Base-by-base conservation (phyloP, 2,329 filamentous ascomycete species). In the Exophiala sideris region DNA sequence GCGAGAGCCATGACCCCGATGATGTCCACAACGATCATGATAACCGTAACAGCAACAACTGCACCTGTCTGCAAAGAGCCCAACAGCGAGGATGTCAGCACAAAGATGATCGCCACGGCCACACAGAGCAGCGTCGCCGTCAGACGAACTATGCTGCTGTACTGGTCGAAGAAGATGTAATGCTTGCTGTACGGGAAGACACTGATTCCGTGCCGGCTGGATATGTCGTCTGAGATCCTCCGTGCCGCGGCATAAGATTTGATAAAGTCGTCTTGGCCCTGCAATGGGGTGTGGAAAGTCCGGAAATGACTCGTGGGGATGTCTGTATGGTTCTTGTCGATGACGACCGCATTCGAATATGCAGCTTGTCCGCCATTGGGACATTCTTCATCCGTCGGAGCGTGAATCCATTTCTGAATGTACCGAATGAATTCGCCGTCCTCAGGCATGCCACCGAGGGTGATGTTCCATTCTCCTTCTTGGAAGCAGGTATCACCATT, bases 131-230 rank as follows among this genome's bases (percentile, higher is more conserved):
- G 82, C 0, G 86, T 83, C 1, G 81, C 86, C 0, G 92, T 91
- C 3, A 97, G 79, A 9, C 81, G 79, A 16, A 95, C 84, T 57
- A 99, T 97, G 54, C 82, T 83, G 5, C 89, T 81, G 67, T 99
- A 99, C 69, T 97, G 94, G 68, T 99, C 94, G 69, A 99, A 99
- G 81, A 97, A 99, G 69, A 99, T 91, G 76, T 99, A 99, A 70
- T 96, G 96, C 57, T 96, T 86, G 63, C 89, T 95, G 75, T 99
- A 99, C 0, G 94, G 90, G 79, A 99, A 99, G 2, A 99, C 86
- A 20, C 94, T 85, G 18, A 89, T 83, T 4, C 85, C 82, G 3
- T 91, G 91, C 48, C 80, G 78, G 49, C 81, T 72, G 11, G 80
- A 86, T 48, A 99, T 85, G 24, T 88, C 86, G 10, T 84, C 75